These are phyloP conservation scores for Cryphonectria carpinicola DNA, from an alignment of 2,329 filamentous ascomycete genomes.

Conservation along the genomic window DNA sequence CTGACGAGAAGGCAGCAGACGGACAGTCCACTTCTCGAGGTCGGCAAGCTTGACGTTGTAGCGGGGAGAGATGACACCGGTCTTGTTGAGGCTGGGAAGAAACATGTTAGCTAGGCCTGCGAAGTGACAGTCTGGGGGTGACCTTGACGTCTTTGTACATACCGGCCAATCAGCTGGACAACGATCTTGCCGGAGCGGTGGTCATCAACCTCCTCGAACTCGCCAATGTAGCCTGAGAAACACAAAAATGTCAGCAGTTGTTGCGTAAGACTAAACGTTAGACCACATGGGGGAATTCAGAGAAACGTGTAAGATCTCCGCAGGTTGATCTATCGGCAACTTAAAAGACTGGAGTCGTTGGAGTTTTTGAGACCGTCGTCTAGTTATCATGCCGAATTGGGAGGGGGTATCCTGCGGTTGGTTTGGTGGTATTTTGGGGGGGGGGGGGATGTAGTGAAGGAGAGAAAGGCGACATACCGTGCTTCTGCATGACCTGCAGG, in stretches of 20 bases:
- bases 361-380: constrained; percentile 81
- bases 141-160: constrained; percentile 26
- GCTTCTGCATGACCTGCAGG: constrained; percentile 98
- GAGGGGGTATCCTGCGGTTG: constrained; percentile 25
- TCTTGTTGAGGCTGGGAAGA: constrained; percentile 78
- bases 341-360: constrained; percentile 99
- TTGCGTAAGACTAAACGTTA: constrained; percentile 95
- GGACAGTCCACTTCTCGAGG: constrained; percentile 99
- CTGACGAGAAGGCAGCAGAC: constrained; percentile 98
- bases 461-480: constrained; percentile 72
- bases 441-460: not conserved
- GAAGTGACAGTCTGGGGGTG: not conserved
- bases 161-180: constrained; percentile 96
- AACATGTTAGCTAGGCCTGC: constrained; percentile 35
- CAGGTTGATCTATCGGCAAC: constrained; percentile 91
- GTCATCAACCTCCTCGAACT: constrained; percentile 99
- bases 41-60: constrained; percentile 99
- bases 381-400: constrained; percentile 99
- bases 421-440: constrained; percentile 20
- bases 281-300: constrained; percentile 75
- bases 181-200: constrained; percentile 99
- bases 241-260: constrained; percentile 65
- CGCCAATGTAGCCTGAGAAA: constrained; percentile 88
- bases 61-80: constrained; percentile 97
- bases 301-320: constrained; percentile 97